Evolutionary conservation across 208 protist species (phyloP).

Genomic region (Acanthamoeba lenticulata): DNA sequence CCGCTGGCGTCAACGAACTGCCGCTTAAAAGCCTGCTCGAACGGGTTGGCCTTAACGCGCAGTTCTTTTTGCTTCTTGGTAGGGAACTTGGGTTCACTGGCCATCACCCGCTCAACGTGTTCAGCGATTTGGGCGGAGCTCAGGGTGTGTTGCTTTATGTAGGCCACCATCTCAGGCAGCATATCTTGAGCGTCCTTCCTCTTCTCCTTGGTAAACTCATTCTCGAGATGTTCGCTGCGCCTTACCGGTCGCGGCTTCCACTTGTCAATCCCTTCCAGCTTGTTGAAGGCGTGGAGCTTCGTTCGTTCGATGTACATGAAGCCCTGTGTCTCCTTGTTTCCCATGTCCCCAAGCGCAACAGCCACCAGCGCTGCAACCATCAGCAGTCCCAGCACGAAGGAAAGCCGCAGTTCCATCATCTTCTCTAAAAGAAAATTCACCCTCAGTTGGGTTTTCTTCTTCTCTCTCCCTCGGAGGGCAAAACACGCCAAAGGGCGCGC

Average conservation of each 20-base stretch:
- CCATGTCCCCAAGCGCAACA: neutral
- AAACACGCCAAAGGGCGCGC: too few relatives aligned
- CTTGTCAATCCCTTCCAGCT: neutral
- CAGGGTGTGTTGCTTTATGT: neutral
- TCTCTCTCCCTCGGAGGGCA: too few relatives aligned
- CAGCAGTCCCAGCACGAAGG: too few relatives aligned
- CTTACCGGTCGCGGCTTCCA: neutral
- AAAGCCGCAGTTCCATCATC: too few relatives aligned
- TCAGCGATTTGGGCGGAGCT: neutral
- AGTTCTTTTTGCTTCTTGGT: neutral
- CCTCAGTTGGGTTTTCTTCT: too few relatives aligned
- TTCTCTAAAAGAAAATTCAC: too few relatives aligned
- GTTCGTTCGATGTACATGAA: slow-evolving; percentile 36
- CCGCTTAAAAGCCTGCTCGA: neutral
- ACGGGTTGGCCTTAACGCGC: neutral
- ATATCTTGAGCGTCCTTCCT: neutral
- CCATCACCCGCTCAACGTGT: neutral
- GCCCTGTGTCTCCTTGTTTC: neutral
- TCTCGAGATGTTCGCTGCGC: neutral
- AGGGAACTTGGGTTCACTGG: neutral
- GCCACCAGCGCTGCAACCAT: neutral
- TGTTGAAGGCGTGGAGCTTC: neutral
- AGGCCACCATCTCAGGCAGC: neutral
- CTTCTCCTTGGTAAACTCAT: neutral
- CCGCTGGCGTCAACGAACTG: slow-evolving; percentile 8